phyloP scores from a whole-genome alignment of 2,329 filamentous ascomycete genomes.

The Zymoseptoria passerinii region DNA sequence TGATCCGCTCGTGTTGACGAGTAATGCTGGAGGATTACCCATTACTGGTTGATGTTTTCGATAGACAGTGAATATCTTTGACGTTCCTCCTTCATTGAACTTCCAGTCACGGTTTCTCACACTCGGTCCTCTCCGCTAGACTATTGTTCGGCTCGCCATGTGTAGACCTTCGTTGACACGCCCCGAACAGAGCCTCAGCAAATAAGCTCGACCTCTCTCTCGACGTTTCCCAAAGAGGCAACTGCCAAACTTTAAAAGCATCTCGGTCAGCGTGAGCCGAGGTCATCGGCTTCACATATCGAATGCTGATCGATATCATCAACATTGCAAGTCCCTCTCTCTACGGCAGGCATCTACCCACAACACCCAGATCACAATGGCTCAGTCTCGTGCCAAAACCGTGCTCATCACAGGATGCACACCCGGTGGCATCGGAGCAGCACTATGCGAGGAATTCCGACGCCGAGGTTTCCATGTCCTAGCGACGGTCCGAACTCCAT shows the following conservation, averaged over 20 bases:
- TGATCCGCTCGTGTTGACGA: not conserved
- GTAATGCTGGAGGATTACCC: not conserved
- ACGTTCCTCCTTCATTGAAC: too few species aligned
- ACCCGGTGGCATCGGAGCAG: slow-evolving; percentile 35
- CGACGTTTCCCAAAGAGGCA: not conserved
- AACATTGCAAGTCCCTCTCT: too few species aligned
- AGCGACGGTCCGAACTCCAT: slow-evolving; percentile 34
- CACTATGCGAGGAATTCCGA: slow-evolving; percentile 33
- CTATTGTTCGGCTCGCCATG: too few species aligned
- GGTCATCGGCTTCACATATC: not conserved
- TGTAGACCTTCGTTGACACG: too few species aligned
- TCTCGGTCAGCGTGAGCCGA: not conserved
- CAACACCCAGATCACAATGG: not conserved
- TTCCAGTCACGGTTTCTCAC: too few species aligned
- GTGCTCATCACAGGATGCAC: slow-evolving; percentile 28
- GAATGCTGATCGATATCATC: too few species aligned
- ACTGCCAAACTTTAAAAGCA: not conserved
- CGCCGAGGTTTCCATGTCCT: slow-evolving; percentile 33
- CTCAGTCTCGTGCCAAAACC: not conserved
- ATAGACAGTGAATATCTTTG: too few species aligned
- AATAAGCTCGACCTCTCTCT: not conserved
- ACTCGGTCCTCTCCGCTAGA: too few species aligned
- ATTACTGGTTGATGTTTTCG: too few species aligned
- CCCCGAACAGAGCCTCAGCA: not conserved
- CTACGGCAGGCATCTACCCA: not conserved